phyloP scores from a whole-genome alignment of 306 rosid species.

The Prunus salicina region DNA sequence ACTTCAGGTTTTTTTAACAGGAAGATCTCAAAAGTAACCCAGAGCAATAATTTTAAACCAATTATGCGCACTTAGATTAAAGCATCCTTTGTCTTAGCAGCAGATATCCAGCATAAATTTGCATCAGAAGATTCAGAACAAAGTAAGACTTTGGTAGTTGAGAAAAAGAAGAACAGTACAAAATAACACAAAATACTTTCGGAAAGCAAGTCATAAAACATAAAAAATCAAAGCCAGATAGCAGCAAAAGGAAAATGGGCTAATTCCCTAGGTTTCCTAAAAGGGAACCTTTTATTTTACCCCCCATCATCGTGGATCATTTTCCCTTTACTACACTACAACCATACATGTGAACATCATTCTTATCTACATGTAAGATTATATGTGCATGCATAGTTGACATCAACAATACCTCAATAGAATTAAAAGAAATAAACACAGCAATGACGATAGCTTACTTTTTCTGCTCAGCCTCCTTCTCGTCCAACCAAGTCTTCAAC shows the following conservation, averaged over 20 bases:
- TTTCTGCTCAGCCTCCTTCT: slow-evolving; percentile 80
- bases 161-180: too few relatives aligned
- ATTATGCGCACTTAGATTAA: background rate
- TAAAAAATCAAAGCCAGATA: background rate
- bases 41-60: background rate
- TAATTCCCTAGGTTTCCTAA: background rate
- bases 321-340: background rate
- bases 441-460: slow-evolving; percentile 47
- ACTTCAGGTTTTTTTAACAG: background rate
- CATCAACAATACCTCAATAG: background rate
- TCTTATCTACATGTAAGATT: background rate
- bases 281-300: background rate
- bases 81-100: background rate
- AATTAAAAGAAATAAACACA: background rate
- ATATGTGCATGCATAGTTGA: background rate
- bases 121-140: background rate
- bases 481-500: slow-evolving; percentile 72
- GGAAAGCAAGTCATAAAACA: background rate
- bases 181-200: background rate
- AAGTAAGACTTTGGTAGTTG: too few relatives aligned
- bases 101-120: background rate
- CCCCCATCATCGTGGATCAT: background rate
- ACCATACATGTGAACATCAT: background rate
- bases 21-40: background rate
- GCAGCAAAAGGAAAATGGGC: background rate